Percentiles rank a stretch among this genome's conserved stretches.
Conservation (phyloP, 2,329 filamentous ascomycete species). For the Fusarium caatingaense region DNA sequence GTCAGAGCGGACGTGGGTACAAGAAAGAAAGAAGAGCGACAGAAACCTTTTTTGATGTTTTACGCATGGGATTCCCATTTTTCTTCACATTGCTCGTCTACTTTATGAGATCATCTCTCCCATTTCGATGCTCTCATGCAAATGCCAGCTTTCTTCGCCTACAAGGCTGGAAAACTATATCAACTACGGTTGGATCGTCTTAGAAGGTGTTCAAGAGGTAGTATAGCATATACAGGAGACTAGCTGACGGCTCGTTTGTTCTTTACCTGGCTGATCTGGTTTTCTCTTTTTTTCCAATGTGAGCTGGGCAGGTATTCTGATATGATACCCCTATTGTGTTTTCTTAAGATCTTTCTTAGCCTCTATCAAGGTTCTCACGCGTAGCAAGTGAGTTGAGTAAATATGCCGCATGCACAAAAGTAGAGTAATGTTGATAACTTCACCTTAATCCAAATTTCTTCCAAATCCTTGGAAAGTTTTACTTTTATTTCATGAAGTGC, state of each 20-base stretch:
- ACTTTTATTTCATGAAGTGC: not conserved
- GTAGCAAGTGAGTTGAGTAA: not conserved
- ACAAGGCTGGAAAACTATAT: constrained; percentile 8
- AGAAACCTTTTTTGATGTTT: constrained; percentile 45
- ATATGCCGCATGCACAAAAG: not conserved
- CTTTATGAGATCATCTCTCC: constrained; percentile 22
- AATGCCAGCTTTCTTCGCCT: constrained; percentile 16
- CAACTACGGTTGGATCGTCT: constrained; percentile 21
- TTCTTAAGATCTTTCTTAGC: not conserved
- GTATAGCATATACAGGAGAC: constrained; percentile 39
- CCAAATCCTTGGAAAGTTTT: not conserved
- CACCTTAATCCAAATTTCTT: not conserved
- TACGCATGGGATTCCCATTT: constrained; percentile 40
- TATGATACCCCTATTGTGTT: not conserved
- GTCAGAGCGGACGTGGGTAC: constrained; percentile 22
- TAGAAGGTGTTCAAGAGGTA: constrained; percentile 24
- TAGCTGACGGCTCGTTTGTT: constrained; percentile 12
- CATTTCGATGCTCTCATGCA: constrained; percentile 1
- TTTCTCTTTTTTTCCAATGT: constrained; percentile 5
- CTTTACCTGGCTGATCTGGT: not conserved
- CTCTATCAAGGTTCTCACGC: not conserved
- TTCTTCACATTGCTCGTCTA: constrained; percentile 24
- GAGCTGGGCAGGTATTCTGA: not conserved
- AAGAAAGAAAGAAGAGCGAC: constrained; percentile 42
- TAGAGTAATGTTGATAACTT: not conserved